phyloP scores from a whole-genome alignment of 768 basidiomycete genomes.

The Auriculariales sp. region DNA sequence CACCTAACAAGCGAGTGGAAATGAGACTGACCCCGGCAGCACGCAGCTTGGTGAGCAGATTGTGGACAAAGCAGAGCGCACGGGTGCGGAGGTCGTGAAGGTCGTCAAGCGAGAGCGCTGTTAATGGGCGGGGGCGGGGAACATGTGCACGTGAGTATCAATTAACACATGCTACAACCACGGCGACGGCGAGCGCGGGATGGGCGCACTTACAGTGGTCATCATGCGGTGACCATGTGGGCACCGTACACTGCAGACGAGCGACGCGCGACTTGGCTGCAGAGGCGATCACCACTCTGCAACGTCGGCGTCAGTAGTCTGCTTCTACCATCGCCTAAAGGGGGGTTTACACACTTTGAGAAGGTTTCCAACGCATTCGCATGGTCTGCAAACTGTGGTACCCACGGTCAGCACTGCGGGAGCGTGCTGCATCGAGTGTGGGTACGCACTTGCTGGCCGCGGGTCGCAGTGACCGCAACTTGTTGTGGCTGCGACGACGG shows the following conservation, averaged over 20 bases:
- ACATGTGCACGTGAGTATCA: slow-evolving; percentile 1
- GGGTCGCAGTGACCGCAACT: too few relatives aligned
- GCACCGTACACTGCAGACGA: slow-evolving; percentile 49
- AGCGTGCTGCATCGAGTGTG: too few relatives aligned
- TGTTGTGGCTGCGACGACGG: too few relatives aligned
- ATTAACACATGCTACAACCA: not conserved
- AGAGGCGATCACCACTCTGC: slow-evolving; percentile 28
- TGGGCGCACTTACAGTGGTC: slow-evolving; percentile 34
- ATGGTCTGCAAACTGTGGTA: slow-evolving; percentile 32
- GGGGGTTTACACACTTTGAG: slow-evolving; percentile 31
- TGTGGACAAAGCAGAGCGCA: slow-evolving; percentile 48
- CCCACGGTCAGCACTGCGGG: too few relatives aligned
- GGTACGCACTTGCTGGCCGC: too few relatives aligned
- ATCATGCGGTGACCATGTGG: slow-evolving; percentile 46
- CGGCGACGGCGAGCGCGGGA: not conserved
- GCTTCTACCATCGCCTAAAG: not conserved
- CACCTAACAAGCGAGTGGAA: slow-evolving; percentile 3
- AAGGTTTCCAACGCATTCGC: slow-evolving; percentile 47
- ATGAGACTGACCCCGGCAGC: slow-evolving; percentile 47
- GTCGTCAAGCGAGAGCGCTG: slow-evolving; percentile 55
- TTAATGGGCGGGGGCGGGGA: not conserved
- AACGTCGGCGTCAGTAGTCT: not conserved
- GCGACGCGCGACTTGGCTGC: slow-evolving; percentile 33
- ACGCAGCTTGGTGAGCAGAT: slow-evolving; percentile 42
- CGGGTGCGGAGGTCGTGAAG: slow-evolving; percentile 49